Evolutionary conservation across 441 rosid species (phyloP).

Genomic region (Iberis amara): DNA sequence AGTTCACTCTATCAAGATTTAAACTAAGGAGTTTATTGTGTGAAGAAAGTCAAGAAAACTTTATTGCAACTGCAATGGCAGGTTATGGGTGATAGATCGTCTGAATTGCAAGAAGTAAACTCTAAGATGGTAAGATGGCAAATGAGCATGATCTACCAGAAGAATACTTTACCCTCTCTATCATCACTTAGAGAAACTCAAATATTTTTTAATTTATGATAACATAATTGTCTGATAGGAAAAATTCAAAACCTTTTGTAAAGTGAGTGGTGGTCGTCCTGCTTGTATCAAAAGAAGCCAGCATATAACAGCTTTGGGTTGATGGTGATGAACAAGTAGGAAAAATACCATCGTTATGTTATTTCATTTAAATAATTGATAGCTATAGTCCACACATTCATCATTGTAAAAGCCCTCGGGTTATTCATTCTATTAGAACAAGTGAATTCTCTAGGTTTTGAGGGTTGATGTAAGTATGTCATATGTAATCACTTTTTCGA

Average conservation of each 20-base stretch:
- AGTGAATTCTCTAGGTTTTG: too few relatives aligned
- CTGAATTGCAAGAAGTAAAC: slow-evolving; percentile 76
- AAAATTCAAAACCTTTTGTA: slow-evolving; percentile 52
- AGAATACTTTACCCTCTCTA: not conserved
- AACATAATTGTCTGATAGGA: slow-evolving; percentile 38
- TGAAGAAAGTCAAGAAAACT: slow-evolving; percentile 86
- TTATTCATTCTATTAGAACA: too few relatives aligned
- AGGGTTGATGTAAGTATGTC: too few relatives aligned
- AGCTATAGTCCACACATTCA: too few relatives aligned
- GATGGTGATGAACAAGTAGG: slow-evolving; percentile 47
- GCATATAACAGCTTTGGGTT: slow-evolving; percentile 28
- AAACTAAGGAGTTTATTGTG: slow-evolving; percentile 23
- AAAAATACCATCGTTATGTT: not conserved
- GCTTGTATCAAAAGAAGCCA: slow-evolving; percentile 41
- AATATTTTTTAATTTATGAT: not conserved
- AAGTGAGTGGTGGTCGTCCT: slow-evolving; percentile 47
- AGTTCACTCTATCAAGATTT: slow-evolving; percentile 28
- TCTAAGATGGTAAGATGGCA: slow-evolving; percentile 49
- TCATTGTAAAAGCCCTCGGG: too few relatives aligned
- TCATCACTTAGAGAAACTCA: not conserved
- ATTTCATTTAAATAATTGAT: too few relatives aligned
- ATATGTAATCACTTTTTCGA: too few relatives aligned
- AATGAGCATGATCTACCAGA: slow-evolving; percentile 1
- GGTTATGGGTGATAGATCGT: slow-evolving; percentile 79
- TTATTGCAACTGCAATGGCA: slow-evolving; percentile 89